Conservation (phyloP, 2,329 filamentous ascomycete genomes). For the Nothophoma quercina region DNA sequence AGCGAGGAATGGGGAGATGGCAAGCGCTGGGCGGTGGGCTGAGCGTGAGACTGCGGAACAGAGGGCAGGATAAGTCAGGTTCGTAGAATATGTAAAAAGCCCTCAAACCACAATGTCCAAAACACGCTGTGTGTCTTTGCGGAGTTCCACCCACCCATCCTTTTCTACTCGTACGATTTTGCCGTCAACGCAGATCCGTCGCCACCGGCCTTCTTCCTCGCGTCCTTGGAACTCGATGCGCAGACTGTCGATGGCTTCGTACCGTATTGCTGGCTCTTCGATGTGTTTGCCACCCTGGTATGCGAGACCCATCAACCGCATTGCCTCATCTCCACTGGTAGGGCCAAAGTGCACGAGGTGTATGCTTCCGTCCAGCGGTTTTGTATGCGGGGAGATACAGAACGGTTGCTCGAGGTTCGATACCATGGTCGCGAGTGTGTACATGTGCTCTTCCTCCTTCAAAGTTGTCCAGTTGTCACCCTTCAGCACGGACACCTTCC, state of each 20-base stretch:
- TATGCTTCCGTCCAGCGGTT: slow-evolving; percentile 74
- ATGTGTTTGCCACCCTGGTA: slow-evolving; percentile 66
- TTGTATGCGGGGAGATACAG: slow-evolving; percentile 76
- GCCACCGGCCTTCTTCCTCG: slow-evolving; percentile 77
- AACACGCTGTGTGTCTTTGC: slow-evolving; percentile 54
- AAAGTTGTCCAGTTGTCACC: slow-evolving; percentile 43
- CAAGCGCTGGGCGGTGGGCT: too few species aligned
- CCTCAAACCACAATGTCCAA: slow-evolving; percentile 52
- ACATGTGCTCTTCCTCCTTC: slow-evolving; percentile 67
- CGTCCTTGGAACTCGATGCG: slow-evolving; percentile 64
- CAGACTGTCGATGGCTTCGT: slow-evolving; percentile 73
- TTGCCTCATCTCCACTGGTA: slow-evolving; percentile 69
- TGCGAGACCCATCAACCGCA: slow-evolving; percentile 76
- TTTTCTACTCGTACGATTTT: slow-evolving; percentile 78
- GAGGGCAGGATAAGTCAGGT: too few species aligned
- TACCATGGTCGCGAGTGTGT: slow-evolving; percentile 78
- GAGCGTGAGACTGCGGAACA: too few species aligned
- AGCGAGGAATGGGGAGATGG: too few species aligned
- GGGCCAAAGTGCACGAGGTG: slow-evolving; percentile 78
- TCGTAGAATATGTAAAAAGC: too few species aligned
- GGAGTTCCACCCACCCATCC: slow-evolving; percentile 75
- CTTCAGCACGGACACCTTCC: slow-evolving; percentile 56
- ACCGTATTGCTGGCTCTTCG: slow-evolving; percentile 65
- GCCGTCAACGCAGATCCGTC: slow-evolving; percentile 90
- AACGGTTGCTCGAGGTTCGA: slow-evolving; percentile 85